Conservation (phyloP, 139 green algal genomes). For the Coelastrella sp. region DNA sequence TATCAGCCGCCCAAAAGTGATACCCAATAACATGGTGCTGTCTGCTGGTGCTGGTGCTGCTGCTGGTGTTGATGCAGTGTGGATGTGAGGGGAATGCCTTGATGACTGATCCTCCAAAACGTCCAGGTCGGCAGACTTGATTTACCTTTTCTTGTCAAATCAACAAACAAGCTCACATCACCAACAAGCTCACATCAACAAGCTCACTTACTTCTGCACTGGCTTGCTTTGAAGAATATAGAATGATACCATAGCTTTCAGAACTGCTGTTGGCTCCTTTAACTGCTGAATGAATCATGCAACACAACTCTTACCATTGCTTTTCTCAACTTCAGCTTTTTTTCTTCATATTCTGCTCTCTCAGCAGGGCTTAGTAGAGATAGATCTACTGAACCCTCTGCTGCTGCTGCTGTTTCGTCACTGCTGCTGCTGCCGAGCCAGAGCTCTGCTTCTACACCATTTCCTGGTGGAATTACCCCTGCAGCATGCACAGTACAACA, state of each 20-base stretch:
- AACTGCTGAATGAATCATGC: not conserved
- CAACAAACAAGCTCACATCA: too few species aligned
- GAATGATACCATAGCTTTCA: too few species aligned
- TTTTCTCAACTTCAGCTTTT: constrained; percentile 82
- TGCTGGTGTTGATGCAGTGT: not conserved
- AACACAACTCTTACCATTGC: constrained; percentile 34
- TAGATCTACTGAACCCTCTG: not conserved
- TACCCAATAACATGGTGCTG: too few species aligned
- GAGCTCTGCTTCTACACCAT: constrained; percentile 57
- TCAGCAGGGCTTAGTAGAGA: constrained; percentile 66
- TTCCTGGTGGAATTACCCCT: constrained; percentile 76
- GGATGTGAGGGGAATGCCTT: not conserved
- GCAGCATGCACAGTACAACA: not conserved
- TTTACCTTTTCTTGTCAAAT: too few species aligned
- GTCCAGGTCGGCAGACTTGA: too few species aligned
- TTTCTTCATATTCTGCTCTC: constrained; percentile 84
- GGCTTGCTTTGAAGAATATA: too few species aligned
- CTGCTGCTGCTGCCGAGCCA: constrained; percentile 40
- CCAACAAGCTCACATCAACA: too few species aligned
- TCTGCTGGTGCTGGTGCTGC: not conserved
- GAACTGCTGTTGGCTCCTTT: too few species aligned
- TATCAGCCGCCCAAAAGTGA: too few species aligned
- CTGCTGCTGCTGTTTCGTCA: not conserved
- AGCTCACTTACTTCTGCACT: too few species aligned
- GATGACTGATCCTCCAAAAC: too few species aligned